phyloP scores from a whole-genome alignment of 2,329 filamentous ascomycete genomes.

The Chaetomiaceae sp. region DNA sequence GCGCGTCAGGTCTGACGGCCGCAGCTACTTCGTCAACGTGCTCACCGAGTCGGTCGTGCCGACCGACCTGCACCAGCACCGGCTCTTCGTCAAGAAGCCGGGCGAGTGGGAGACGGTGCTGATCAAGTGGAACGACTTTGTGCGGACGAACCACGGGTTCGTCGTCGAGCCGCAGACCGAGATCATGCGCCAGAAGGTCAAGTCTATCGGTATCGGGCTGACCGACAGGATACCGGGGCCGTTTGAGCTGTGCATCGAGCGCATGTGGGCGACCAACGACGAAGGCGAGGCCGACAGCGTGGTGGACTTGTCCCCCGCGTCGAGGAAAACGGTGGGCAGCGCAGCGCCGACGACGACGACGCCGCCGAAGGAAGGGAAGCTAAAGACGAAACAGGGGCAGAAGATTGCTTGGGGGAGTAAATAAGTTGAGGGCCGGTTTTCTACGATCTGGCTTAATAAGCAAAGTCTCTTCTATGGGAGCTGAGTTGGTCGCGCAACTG shows the following conservation, averaged over 20 bases:
- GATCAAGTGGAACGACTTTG: constrained; percentile 87
- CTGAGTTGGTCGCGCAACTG: neutral
- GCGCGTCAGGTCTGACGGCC: constrained; percentile 82
- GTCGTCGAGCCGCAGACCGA: constrained; percentile 91
- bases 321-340: constrained; percentile 36
- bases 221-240: constrained; percentile 86
- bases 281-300: constrained; percentile 34
- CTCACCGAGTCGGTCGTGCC: constrained; percentile 92
- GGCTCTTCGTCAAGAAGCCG: constrained; percentile 71
- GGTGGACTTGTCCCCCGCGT: constrained; percentile 16
- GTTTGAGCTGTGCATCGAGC: constrained; percentile 80
- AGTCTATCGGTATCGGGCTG: constrained; percentile 79
- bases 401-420: constrained; percentile 39
- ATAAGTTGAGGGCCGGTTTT: constrained; percentile 13
- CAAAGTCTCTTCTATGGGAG: neutral
- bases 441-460: neutral
- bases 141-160: constrained; percentile 87
- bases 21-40: constrained; percentile 91
- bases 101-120: constrained; percentile 95
- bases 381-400: constrained; percentile 33
- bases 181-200: constrained; percentile 79
- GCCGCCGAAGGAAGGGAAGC: constrained; percentile 36
- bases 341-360: constrained; percentile 25
- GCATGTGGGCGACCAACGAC: constrained; percentile 86
- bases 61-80: constrained; percentile 93